Base-by-base conservation (phyloP, 2,329 filamentous ascomycete species). In the Xylaria hypoxylon region DNA sequence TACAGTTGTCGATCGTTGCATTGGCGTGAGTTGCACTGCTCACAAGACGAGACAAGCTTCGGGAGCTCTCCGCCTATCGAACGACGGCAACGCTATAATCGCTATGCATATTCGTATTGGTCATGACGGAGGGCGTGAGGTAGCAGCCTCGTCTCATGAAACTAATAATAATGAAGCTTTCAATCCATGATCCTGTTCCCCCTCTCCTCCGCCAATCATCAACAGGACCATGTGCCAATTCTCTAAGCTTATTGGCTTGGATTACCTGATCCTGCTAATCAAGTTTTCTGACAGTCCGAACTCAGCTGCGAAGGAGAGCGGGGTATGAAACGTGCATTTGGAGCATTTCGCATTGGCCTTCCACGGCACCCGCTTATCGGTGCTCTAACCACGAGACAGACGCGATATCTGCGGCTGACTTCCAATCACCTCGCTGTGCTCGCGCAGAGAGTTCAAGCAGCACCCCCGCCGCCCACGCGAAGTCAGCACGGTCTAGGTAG, bases 401-500 rank as follows among this genome's bases (percentile, higher is more conserved):
- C 15, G 40, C 45, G 24, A 35, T 50, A 44, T 50, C 38, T 38
- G 44, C 47, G 45, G 35, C 56, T 55, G 50, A 52, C 48, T 62
- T 71, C 65, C 65, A 70, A 66, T 70, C 62, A 47, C 70, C 69
- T 26, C 55, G 65, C 51, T 56, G 71, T 38, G 70, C 71, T 45
- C 74, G 68, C 22, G 45, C 62, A 58, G 71, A 76, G n/a, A 76
- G 71, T 42, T 75, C 73, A 26, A 74, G 68, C 28, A 75, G 64
- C 17, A 73, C 70, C 35, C 68, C 69, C 19, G 72, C 74, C 40
- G 74, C 73, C 74, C 72, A 75, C 55, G 70, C 70, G 28, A 76
- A 76, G 58, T 76, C 73, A n/a, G 59, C 45, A n/a, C 38, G 61
- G 28, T 74, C 74, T 42, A 76, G 71, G 55, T 76, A 74, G 33